Conservation (phyloP, 2,329 filamentous ascomycete species). For the Fusarium circinatum region DNA sequence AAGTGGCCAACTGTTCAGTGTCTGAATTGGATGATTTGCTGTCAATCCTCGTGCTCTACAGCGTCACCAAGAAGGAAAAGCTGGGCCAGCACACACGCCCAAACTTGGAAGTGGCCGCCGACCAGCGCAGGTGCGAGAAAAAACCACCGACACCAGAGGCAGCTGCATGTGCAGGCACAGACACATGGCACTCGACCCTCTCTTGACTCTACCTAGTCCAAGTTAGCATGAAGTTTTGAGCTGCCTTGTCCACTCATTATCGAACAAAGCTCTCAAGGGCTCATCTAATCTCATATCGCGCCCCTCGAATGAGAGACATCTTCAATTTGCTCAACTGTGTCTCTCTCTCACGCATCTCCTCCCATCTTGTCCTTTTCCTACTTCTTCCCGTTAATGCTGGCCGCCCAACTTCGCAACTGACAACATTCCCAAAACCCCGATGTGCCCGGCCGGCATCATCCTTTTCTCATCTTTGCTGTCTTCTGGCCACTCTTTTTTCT, state of each 20-base stretch:
- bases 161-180: constrained; percentile 9
- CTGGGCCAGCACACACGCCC: constrained; percentile 14
- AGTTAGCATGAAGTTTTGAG: constrained; percentile 16
- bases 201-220: not conserved
- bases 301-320: constrained; percentile 25
- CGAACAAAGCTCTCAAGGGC: constrained; percentile 26
- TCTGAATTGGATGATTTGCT: constrained; percentile 9
- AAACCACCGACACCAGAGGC: constrained; percentile 9
- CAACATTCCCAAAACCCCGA: constrained; percentile 36
- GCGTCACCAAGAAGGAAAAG: constrained; percentile 10
- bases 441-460: constrained; percentile 48
- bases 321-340: constrained; percentile 23
- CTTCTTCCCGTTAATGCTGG: constrained; percentile 21
- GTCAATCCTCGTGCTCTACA: constrained; percentile 1
- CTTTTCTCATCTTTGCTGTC: constrained; percentile 31
- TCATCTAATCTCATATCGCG: constrained; percentile 31
- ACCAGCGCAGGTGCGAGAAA: constrained; percentile 6
- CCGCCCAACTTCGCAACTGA: constrained; percentile 22
- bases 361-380: not conserved
- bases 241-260: constrained; percentile 28
- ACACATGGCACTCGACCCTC: not conserved
- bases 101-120: constrained; percentile 27
- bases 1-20: constrained; percentile 25
- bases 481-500: constrained; percentile 42
- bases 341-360: constrained; percentile 14